Base-by-base conservation (phyloP, 2,329 filamentous ascomycete species). In the Neospermospora avenae region DNA sequence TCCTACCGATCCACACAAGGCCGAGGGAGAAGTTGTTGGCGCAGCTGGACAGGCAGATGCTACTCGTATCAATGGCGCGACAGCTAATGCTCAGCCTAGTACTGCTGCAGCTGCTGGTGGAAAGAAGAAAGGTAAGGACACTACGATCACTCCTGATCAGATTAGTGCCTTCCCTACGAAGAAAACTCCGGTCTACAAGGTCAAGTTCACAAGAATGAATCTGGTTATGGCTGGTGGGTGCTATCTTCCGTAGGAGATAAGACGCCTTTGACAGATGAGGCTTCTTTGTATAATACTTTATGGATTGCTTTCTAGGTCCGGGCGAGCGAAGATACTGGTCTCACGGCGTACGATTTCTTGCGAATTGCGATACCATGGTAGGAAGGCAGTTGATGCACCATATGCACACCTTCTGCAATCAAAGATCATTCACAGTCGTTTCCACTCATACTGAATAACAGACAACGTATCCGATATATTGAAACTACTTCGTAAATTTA, bases 141-240 rank as follows among this genome's bases (percentile, higher is more conserved):
- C 92, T 3, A 90, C 91, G 69, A 89, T 96, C 46, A 93, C 89
- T 0, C 88, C 92, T 0, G 95, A 99, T 71, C 95, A 98, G 76
- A 96, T 99, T 76, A 91, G 86, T 65, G 93, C 91, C 0, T 98
- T 97, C 72, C 87, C 91, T 0, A 98, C 95, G 3, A 99, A 99
- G 83, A 96, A 96, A 77, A 93, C 89, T 16, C 93, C 93, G 0
- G 90, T 98, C 11, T 90, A 96, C 75, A 95, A 93, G 76, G 93
- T 96, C 57, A 85, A 89, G 70, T 97, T 97, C 70, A 98, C 95
- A 3, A 82, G 91, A 62, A 97, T 96, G 91, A 99, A 99, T 73
- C 76, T 98, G 66, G 88, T 97, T 13, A 80, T 98, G 63, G 92
- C 92, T 22, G 91, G 90, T 49, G 91, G 93, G 24, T 87, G 84